phyloP scores from a whole-genome alignment of 331 rosid species.

The Ulmus americana region DNA sequence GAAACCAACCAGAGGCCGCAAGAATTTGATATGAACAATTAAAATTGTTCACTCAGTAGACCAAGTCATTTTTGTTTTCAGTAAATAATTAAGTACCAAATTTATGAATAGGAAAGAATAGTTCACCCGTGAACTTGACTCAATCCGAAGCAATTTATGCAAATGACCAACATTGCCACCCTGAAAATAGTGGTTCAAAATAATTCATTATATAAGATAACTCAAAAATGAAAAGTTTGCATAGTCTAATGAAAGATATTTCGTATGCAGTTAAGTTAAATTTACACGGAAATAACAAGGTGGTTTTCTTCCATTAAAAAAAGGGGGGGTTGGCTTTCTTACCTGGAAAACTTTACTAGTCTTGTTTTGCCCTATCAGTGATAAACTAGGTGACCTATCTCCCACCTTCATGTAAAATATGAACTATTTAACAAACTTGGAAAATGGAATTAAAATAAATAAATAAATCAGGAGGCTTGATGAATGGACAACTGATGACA shows the following conservation, averaged over 20 bases:
- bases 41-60: too few relatives aligned
- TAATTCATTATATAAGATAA: conserved; percentile 1
- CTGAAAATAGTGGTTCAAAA: conserved; percentile 39
- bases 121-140: conserved; percentile 85
- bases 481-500: conserved; percentile 7
- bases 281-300: background rate
- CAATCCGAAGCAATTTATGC: conserved; percentile 82
- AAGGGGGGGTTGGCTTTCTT: too few relatives aligned
- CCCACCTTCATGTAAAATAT: conserved; percentile 60
- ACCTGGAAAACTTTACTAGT: conserved; percentile 83
- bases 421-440: background rate
- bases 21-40: too few relatives aligned
- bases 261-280: background rate
- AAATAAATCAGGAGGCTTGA: background rate
- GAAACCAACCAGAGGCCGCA: background rate
- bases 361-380: conserved; percentile 33
- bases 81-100: too few relatives aligned
- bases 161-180: conserved; percentile 95
- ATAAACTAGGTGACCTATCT: conserved; percentile 35
- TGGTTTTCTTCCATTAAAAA: conserved; percentile 1
- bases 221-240: background rate
- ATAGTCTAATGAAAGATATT: conserved; percentile 1
- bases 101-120: conserved; percentile 3
- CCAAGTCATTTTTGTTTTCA: background rate
- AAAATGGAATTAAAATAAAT: conserved; percentile 9